Percentiles rank a stretch among this genome's conserved stretches.
Evolutionary conservation across 768 basidiomycete genomes (phyloP).

Genomic region (Boletus barrowsii): DNA sequence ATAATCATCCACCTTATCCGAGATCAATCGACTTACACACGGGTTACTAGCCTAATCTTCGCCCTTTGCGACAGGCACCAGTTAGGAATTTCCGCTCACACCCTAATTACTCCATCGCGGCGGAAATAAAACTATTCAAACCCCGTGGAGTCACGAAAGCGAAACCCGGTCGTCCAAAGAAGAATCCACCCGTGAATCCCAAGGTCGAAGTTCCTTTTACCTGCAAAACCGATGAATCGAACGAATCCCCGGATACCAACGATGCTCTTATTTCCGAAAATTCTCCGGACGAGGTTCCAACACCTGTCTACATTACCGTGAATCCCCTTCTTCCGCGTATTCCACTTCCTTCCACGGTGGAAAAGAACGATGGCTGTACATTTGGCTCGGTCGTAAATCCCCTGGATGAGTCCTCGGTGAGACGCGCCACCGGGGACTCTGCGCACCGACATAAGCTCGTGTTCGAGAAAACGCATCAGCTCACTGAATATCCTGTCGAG

Average conservation of each 20-base stretch:
- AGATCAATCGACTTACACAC: slow-evolving; percentile 11
- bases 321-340: slow-evolving; percentile 26
- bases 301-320: slow-evolving; percentile 17
- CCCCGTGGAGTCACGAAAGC: slow-evolving; percentile 30
- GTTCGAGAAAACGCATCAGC: slow-evolving; percentile 29
- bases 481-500: slow-evolving; percentile 14
- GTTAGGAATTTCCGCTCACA: slow-evolving; percentile 18
- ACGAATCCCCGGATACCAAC: slow-evolving; percentile 3
- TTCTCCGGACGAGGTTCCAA: slow-evolving; percentile 6
- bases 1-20: slow-evolving; percentile 10
- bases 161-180: slow-evolving; percentile 32
- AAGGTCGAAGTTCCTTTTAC: neutral
- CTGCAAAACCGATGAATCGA: slow-evolving; percentile 11
- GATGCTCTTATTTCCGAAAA: slow-evolving; percentile 5
- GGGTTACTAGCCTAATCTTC: slow-evolving; percentile 28
- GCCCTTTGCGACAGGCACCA: slow-evolving; percentile 28
- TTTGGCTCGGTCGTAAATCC: slow-evolving; percentile 22
- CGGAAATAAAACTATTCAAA: slow-evolving; percentile 18
- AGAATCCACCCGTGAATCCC: slow-evolving; percentile 7
- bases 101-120: slow-evolving; percentile 12
- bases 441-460: slow-evolving; percentile 24
- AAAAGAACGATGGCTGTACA: slow-evolving; percentile 1
- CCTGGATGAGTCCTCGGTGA: slow-evolving; percentile 26
- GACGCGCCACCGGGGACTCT: slow-evolving; percentile 30
- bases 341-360: neutral